A percentile compares a stretch with the other conserved stretches of the same genome.
phyloP scores from a whole-genome alignment of 2,329 filamentous ascomycete genomes.

The Aspergillus ochraceoroseus region DNA sequence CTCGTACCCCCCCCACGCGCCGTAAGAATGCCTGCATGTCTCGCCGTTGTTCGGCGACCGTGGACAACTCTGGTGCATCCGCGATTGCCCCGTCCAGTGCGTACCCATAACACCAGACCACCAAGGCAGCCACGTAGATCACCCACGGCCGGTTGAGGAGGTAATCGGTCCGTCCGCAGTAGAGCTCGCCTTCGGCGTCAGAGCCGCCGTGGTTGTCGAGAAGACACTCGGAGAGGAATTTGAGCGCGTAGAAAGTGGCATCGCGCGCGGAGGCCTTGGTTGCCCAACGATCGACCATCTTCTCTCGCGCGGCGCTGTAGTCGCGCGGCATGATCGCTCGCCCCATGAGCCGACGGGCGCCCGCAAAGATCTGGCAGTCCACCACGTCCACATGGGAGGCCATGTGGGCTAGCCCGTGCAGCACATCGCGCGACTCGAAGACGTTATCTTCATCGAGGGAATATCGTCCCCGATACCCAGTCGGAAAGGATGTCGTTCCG shows the following conservation, averaged over 20 bases:
- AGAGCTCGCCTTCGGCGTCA: constrained; percentile 43
- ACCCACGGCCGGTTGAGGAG: constrained; percentile 92
- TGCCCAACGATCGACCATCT: constrained; percentile 87
- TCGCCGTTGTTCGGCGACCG: constrained; percentile 60
- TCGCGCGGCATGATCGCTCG: constrained; percentile 79
- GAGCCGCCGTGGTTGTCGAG: constrained; percentile 50
- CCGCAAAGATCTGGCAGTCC: constrained; percentile 94
- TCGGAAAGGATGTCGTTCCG: constrained; percentile 25
- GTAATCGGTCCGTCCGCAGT: constrained; percentile 81
- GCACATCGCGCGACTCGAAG: constrained; percentile 80
- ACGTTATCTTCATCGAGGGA: constrained; percentile 61
- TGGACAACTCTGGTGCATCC: constrained; percentile 49
- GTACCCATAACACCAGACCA: constrained; percentile 93
- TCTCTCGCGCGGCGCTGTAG: constrained; percentile 69
- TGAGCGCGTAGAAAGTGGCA: constrained; percentile 85
- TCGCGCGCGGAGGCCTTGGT: constrained; percentile 82
- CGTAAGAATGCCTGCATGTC: constrained; percentile 77
- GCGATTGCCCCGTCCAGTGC: constrained; percentile 74
- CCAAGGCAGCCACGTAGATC: constrained; percentile 83
- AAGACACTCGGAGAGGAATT: constrained; percentile 75
- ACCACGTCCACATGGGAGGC: constrained; percentile 95
- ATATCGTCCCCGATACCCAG: constrained; percentile 26
- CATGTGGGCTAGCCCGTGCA: constrained; percentile 95
- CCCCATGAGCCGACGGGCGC: constrained; percentile 77
- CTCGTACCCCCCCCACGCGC: constrained; percentile 64